Base-by-base conservation (phyloP, 306 rosid genomes). In the Malus fusca region DNA sequence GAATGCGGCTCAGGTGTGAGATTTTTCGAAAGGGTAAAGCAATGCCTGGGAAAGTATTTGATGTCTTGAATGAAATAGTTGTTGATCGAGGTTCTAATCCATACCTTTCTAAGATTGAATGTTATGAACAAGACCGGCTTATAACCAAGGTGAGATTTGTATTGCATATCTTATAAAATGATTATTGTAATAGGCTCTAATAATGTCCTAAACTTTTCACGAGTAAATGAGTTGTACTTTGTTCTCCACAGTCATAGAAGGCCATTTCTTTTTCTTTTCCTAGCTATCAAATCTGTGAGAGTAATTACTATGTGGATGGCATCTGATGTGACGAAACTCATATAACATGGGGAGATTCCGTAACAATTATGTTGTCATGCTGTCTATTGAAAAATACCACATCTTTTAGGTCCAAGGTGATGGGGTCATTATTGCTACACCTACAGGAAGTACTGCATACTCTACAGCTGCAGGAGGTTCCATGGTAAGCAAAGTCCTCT, bases 401-500 rank as follows among this genome's bases (percentile, higher is more conserved):
- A 59, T 40, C 65, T 74, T 84, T 84, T 85, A 90, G 99, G 99
- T 95, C 80, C 99, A 95, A 91, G 99, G 96, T 71, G 98, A 95
- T 78, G 99, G 99, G 79, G 97, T 95, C 79, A 95, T 92, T 72
- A 89, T 95, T 60, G 99, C 98, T 82, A 95, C 98, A 71, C 99
- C 99, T 43, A 95, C 99, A 3, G 99, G 99, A 85, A 95, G 99
- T 79, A 95, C 99, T 61, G 98, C 99, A 77, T 95, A 92, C 88
- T 90, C 98, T 80, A 95, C 99, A 15, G 97, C 99, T 79, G 97
- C 99, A 58, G 99, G 97, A 78, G 99, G 99, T 83, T 95, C 99
- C 73, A 93, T 93, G 98, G 98, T 93, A 90, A 77, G 78, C 74
- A 77, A 74, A 30, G 40, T 76, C 77, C 74, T 23, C 26, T 46